Percentiles rank a stretch among this genome's conserved stretches.
Evolutionary conservation across 495 filamentous ascomycete genomes (phyloP).

Genomic region (Xylaria bambusicola): DNA sequence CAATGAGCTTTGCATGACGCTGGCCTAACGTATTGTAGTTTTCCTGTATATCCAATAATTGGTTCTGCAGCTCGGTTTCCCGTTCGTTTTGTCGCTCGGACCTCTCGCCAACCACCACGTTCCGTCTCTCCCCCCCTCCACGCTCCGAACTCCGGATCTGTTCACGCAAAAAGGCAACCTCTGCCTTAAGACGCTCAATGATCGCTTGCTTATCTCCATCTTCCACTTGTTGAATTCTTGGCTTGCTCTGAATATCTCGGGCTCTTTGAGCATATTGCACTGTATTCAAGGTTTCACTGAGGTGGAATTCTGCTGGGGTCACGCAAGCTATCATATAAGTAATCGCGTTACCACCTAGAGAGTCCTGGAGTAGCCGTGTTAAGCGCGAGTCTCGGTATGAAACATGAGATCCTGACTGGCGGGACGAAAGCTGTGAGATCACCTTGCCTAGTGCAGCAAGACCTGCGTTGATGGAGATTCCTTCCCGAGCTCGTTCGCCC

Average conservation of each 20-base stretch:
- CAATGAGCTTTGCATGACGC: slow-evolving; percentile 92
- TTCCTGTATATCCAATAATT: slow-evolving; percentile 89
- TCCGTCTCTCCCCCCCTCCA: slow-evolving; percentile 57
- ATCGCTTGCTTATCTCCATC: slow-evolving; percentile 93
- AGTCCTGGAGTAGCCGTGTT: slow-evolving; percentile 94
- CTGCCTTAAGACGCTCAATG: slow-evolving; percentile 91
- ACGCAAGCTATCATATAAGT: slow-evolving; percentile 99
- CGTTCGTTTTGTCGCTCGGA: slow-evolving; percentile 79
- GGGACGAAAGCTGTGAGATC: slow-evolving; percentile 94
- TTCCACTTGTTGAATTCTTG: slow-evolving; percentile 90
- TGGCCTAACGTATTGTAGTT: slow-evolving; percentile 89
- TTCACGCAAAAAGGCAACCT: slow-evolving; percentile 91
- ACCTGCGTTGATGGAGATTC: slow-evolving; percentile 97
- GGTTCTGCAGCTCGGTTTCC: slow-evolving; percentile 90
- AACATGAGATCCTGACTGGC: slow-evolving; percentile 84
- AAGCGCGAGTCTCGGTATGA: slow-evolving; percentile 98
- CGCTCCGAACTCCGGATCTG: slow-evolving; percentile 79
- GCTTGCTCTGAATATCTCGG: slow-evolving; percentile 95
- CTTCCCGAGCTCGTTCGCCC: slow-evolving; percentile 92
- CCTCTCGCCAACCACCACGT: slow-evolving; percentile 63
- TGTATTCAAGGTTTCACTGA: slow-evolving; percentile 97
- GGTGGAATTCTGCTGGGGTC: slow-evolving; percentile 92
- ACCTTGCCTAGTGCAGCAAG: slow-evolving; percentile 96
- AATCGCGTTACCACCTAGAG: slow-evolving; percentile 94
- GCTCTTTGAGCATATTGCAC: slow-evolving; percentile 96